These are phyloP conservation scores for Aphanomyces cochlioides DNA, from an alignment of 352 stramenopile species.

Conservation along the genomic window DNA sequence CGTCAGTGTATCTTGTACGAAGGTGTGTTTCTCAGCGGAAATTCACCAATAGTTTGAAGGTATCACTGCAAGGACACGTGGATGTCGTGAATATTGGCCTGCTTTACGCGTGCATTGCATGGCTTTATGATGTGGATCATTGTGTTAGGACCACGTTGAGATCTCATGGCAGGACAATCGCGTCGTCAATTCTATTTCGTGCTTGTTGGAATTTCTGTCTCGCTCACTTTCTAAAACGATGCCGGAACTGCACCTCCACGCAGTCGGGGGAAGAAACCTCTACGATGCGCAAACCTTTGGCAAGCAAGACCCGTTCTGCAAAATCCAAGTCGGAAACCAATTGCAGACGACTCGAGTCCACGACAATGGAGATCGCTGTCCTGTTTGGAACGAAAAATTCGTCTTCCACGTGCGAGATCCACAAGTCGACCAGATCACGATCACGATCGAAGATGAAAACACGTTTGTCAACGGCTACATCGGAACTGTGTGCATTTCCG, in stretches of 20 bases:
- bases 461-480: slow-evolving; percentile 14
- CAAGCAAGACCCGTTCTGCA: slow-evolving; percentile 13
- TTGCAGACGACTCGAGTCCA: neutral
- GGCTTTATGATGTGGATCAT: no score
- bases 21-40: no score
- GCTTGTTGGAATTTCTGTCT: neutral
- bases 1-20: no score
- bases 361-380: neutral
- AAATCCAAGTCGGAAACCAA: neutral
- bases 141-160: no score
- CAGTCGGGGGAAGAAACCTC: neutral
- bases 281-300: slow-evolving; percentile 8
- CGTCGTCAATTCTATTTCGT: neutral
- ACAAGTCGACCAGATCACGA: slow-evolving; percentile 8
- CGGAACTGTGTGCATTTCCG: neutral
- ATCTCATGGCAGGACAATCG: neutral
- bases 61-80: no score
- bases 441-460: slow-evolving; percentile 7
- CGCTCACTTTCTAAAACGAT: neutral
- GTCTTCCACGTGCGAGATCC: neutral
- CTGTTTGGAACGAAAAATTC: slow-evolving; percentile 13
- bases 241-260: slow-evolving; percentile 12
- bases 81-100: no score
- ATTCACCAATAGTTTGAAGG: no score
- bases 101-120: no score